These are phyloP conservation scores for Diutina scorzettiae DNA, from an alignment of 1,139 yeast species.

Conservation along the genomic window DNA sequence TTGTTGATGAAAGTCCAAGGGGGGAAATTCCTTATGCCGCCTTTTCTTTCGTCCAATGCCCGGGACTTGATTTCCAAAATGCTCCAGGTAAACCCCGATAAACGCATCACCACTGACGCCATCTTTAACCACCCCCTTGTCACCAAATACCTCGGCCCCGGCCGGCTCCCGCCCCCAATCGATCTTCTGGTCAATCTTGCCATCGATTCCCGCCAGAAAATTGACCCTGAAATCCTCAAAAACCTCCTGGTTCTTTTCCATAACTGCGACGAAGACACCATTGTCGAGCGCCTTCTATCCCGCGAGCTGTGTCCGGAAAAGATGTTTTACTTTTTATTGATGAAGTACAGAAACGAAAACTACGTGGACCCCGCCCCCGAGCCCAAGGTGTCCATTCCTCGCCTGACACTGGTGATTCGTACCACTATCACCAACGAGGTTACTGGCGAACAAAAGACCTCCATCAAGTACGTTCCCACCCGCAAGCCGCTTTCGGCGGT, in stretches of 20 bases:
- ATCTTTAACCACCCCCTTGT: constrained; percentile 74
- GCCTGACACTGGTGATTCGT: constrained; percentile 35
- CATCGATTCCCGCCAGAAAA: constrained; percentile 39
- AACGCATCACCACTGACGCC: constrained; percentile 63
- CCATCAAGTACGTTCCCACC: constrained; percentile 14
- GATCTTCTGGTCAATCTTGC: constrained; percentile 23
- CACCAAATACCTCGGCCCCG: constrained; percentile 39
- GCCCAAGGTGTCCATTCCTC: constrained; percentile 17
- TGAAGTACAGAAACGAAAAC: constrained; percentile 68
- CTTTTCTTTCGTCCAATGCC: constrained; percentile 69
- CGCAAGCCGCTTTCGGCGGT: neutral
- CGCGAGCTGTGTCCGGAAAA: constrained; percentile 69
- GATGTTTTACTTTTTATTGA: constrained; percentile 72
- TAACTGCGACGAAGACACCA: constrained; percentile 56
- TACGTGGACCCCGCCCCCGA: constrained; percentile 12
- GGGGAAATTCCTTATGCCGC: constrained; percentile 80
- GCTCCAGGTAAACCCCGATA: constrained; percentile 68
- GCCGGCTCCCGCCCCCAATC: constrained; percentile 19
- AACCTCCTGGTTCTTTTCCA: constrained; percentile 87
- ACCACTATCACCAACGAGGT: constrained; percentile 24
- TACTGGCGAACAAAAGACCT: constrained; percentile 13
- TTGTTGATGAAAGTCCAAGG: constrained; percentile 80
- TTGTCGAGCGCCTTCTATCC: constrained; percentile 47
- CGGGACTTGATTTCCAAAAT: constrained; percentile 73
- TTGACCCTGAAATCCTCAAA: constrained; percentile 74